A percentile compares a stretch with the other conserved stretches of the same genome.
These are phyloP conservation scores for Aspergillus homomorphus DNA, from an alignment of 495 filamentous ascomycete genomes.

Conservation along the genomic window DNA sequence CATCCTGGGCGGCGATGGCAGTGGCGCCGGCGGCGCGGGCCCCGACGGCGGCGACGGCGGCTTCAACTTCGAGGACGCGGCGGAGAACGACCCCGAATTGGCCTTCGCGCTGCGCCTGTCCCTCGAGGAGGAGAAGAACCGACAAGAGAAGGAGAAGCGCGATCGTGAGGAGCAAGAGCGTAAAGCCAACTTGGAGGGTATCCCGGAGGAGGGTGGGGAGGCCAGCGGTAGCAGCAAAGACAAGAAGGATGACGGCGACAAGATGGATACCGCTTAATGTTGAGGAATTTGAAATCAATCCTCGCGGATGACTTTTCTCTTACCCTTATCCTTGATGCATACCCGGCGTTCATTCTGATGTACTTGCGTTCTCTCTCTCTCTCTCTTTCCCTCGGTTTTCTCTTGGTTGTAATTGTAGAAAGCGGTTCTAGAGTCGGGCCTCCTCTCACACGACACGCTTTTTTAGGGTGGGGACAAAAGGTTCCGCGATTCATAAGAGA, in stretches of 20 bases:
- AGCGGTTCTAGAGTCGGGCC: conserved; percentile 10
- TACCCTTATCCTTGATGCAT: conserved; percentile 38
- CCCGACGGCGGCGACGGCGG: conserved; percentile 67
- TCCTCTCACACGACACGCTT: conserved; percentile 8
- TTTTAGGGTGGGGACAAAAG: conserved; percentile 14
- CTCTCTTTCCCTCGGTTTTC: not conserved
- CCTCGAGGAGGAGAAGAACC: conserved; percentile 94
- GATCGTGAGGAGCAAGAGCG: conserved; percentile 71
- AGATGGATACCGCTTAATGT: conserved; percentile 61
- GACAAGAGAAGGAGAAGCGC: conserved; percentile 79
- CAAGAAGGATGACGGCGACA: conserved; percentile 68
- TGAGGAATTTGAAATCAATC: conserved; percentile 1
- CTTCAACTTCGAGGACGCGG: conserved; percentile 50
- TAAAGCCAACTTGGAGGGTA: conserved; percentile 66
- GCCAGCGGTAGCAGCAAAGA: conserved; percentile 61
- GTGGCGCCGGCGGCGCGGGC: conserved; percentile 45
- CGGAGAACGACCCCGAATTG: conserved; percentile 83
- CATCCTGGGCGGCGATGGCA: conserved; percentile 77
- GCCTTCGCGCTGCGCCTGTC: conserved; percentile 96
- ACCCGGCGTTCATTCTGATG: conserved; percentile 40
- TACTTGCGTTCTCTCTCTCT: conserved; percentile 7
- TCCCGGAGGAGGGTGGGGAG: conserved; percentile 76
- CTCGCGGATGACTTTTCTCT: conserved; percentile 5
- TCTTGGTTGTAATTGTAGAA: conserved; percentile 28
- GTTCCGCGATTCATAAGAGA: conserved; percentile 1